These are phyloP conservation scores for Radiomyces spectabilis DNA, from an alignment of 192 early-diverging fungal genomes.

Conservation along the genomic window DNA sequence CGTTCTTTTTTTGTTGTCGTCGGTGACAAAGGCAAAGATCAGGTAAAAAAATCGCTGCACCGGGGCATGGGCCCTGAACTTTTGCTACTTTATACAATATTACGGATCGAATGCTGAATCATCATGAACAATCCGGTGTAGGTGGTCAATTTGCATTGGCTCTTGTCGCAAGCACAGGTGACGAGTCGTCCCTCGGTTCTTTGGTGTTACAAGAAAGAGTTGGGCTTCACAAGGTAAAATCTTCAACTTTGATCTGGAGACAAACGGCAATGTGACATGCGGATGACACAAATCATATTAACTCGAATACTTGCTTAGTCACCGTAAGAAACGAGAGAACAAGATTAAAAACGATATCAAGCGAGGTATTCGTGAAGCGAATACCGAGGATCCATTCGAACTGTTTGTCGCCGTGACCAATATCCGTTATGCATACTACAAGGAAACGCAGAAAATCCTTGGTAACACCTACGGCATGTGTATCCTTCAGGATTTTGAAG, in stretches of 20 bases:
- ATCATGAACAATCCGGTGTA: too few species aligned
- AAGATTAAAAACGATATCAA: slow-evolving; percentile 95
- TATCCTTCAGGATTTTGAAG: slow-evolving; percentile 97
- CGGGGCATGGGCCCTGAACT: background rate
- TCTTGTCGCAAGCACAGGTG: slow-evolving; percentile 90
- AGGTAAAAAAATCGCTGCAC: slow-evolving; percentile 34
- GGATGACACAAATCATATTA: background rate
- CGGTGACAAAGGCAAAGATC: slow-evolving; percentile 88
- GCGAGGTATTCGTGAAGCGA: slow-evolving; percentile 81
- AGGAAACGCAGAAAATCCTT: slow-evolving; percentile 96
- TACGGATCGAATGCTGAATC: too few species aligned
- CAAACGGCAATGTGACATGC: background rate
- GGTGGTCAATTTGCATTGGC: slow-evolving; percentile 95
- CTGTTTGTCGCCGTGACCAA: slow-evolving; percentile 92
- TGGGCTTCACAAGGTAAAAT: slow-evolving; percentile 76
- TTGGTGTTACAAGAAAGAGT: slow-evolving; percentile 99
- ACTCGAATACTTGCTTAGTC: slow-evolving; percentile 31
- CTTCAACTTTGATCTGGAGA: background rate
- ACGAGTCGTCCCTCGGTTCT: slow-evolving; percentile 88
- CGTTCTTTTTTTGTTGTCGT: slow-evolving; percentile 94
- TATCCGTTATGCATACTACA: slow-evolving; percentile 99
- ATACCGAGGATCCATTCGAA: slow-evolving; percentile 98
- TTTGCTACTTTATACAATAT: background rate
- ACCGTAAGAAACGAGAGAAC: slow-evolving; percentile 94
- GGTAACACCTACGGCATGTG: slow-evolving; percentile 99